These are phyloP conservation scores for Coniophora puteana DNA, from an alignment of 1,284 basidiomycete genomes.

Conservation along the genomic window DNA sequence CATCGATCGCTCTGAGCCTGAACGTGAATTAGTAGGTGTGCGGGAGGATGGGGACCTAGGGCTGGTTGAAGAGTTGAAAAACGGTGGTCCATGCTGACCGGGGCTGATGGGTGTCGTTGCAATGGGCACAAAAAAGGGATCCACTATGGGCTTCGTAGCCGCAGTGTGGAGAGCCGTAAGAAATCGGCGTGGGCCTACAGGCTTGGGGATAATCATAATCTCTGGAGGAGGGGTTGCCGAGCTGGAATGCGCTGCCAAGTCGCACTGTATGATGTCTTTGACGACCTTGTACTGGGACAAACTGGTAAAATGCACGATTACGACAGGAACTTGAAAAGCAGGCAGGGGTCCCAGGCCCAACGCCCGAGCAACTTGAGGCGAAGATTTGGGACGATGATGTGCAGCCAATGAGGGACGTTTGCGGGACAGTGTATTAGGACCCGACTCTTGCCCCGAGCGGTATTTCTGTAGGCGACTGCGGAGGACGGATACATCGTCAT, in stretches of 20 bases:
- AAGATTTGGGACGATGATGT: constrained; percentile 72
- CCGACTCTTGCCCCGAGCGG: constrained; percentile 48
- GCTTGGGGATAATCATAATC: constrained; percentile 93
- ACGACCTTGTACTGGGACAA: constrained; percentile 84
- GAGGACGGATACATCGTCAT: constrained; percentile 80
- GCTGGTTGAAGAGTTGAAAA: constrained; percentile 37
- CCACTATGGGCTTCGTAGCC: constrained; percentile 77
- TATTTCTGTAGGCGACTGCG: constrained; percentile 66
- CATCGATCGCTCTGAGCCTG: constrained; percentile 55
- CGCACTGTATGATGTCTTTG: constrained; percentile 79
- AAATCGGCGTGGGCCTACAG: constrained; percentile 88
- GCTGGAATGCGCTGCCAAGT: constrained; percentile 41
- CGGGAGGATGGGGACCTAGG: constrained; percentile 39
- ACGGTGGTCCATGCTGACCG: constrained; percentile 37
- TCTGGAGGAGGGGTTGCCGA: constrained; percentile 56
- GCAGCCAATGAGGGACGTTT: constrained; percentile 76
- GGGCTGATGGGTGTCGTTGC: constrained; percentile 87
- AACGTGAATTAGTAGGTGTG: constrained; percentile 47
- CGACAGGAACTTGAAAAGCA: constrained; percentile 32
- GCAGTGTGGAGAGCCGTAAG: constrained; percentile 88
- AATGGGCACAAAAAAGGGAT: constrained; percentile 88
- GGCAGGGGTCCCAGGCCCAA: constrained; percentile 33
- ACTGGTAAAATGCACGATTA: constrained; percentile 89
- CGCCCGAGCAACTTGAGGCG: constrained; percentile 66
- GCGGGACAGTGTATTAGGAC: constrained; percentile 38